Evolutionary conservation across 306 rosid genomes (phyloP), one percentile per base, ranked within the genome.

Genomic region (Macrotyloma uniflorum): DNA sequence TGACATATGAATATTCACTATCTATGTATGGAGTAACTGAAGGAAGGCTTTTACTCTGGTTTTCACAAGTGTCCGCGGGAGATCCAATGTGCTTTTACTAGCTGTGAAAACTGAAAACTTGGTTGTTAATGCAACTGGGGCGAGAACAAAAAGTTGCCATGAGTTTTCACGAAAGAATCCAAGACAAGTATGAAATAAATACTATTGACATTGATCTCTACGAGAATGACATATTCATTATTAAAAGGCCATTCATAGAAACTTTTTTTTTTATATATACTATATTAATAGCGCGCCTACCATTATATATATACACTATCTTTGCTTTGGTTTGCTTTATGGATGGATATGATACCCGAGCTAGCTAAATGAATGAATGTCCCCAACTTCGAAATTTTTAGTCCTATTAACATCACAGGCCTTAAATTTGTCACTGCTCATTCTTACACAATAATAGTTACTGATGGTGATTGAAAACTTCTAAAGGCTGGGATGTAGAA

Each of bases 381-480:
- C 82, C 84, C 68, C 15, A 35, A 67, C 53, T 54, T 46, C 24
- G 23, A 77, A 67, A 78, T 4, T 42, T 38, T 14, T 67, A 88
- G 89, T 84, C 91, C 90, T 85, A 80, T 85, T 92, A 90, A 90
- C 91, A 83, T 87, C 94, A 87, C 53, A 70, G 40, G 19, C 89
- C 91, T 79, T 83, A 83, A 79, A 82, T 42, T 72, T 38, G 84
- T 82, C 83, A 72, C 89, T 81, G 88, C 74, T 74, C 65, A 74
- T 88, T 85, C 87, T 82, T 73, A 42, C 82, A 58, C 88, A 76
- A 77, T 63, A 84, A 87, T 85, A 87, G 87, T 85, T 83, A 83
- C 85, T 72, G 90, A 88, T 74, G 83, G 84, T 75, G 93, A 88
- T 88, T 81, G 88, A 76, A 64, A 67, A 74, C 83, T 70, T 72